Conservation (phyloP, 352 stramenopile species). For the Pythium biforme region DNA sequence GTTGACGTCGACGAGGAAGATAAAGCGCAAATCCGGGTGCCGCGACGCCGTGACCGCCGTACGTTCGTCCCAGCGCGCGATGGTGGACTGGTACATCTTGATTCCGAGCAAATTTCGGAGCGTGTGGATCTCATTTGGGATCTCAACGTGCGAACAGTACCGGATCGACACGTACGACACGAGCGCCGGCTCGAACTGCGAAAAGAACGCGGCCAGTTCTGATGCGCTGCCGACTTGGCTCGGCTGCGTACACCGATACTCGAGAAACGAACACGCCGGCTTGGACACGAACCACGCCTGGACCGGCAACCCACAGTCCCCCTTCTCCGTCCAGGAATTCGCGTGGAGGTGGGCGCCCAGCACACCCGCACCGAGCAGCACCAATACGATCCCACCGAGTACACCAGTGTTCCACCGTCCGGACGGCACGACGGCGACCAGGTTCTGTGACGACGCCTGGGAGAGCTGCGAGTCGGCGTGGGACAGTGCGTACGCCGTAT, state of each 20-base stretch:
- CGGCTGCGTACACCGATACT: conserved; percentile 29
- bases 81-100: conserved; percentile 41
- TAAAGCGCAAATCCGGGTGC: conserved; percentile 31
- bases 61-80: conserved; percentile 29
- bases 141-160: conserved; percentile 31
- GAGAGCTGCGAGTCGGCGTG: background rate
- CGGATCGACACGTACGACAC: conserved; percentile 25
- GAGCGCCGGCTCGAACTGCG: conserved; percentile 5
- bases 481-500: background rate
- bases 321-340: background rate
- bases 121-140: conserved; percentile 24
- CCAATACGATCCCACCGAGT: background rate
- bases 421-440: background rate
- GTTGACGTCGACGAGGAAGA: conserved; percentile 32
- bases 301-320: conserved; percentile 35
- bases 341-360: conserved; percentile 11
- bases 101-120: conserved; percentile 36
- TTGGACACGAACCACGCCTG: conserved; percentile 35
- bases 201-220: conserved; percentile 12
- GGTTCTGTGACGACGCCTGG: background rate
- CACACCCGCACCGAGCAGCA: conserved; percentile 30
- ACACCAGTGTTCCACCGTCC: background rate
- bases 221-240: conserved; percentile 4
- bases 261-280: conserved; percentile 40
- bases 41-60: conserved; percentile 27